Base-by-base conservation (phyloP, 2,329 filamentous ascomycete species). In the Ophiostoma piceae region DNA sequence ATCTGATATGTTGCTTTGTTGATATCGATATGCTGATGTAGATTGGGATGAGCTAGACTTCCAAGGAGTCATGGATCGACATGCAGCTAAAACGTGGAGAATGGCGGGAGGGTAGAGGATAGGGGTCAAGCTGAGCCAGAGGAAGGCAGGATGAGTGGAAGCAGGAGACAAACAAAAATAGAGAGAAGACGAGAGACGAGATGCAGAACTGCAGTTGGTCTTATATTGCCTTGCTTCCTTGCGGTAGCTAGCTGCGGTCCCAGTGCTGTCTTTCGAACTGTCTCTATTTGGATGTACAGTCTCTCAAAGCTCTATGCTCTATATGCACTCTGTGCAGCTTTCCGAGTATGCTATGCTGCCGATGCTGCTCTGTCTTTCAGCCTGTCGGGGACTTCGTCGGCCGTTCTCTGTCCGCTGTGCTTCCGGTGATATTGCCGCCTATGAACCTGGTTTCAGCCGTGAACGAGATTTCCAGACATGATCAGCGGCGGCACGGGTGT, bases 81-180 rank as follows among this genome's bases (percentile, higher is more conserved):
- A 66, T 66, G 64, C 64, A 43, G 64, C 64, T 66, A 41, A 41
- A 65, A 65, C 19, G 64, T 66, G 37, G 62, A 26, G 29, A 66
- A n/a, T 2, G 37, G 14, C n/a, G 16, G 37, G 37, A 19, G 35
- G 26, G 26, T 29, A 29, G 37, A 19, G 64, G 37, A 22, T 26
- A 57, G n/a, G 51, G 51, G 51, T 14, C 51, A 26, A 57, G 22
- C n/a, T 57, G 51, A 26, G 22, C n/a, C 16, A 26, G 22, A 57
- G n/a, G 51, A 57, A 8, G 22, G 22, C 51, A 65, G 35, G 35
- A n/a, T 8, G 62, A 65, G 14, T 12, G 32, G 19, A 65, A 37
- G 16, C 1, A 41, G 22, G 62, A 65, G 35, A 9, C 14, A 7
- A 41, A 57, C 5, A 1, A n/a, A 47, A 66, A 8, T 8, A 66